Evolutionary conservation across 352 stramenopile species (phyloP).

Genomic region (Globisporangium cystogenes): DNA sequence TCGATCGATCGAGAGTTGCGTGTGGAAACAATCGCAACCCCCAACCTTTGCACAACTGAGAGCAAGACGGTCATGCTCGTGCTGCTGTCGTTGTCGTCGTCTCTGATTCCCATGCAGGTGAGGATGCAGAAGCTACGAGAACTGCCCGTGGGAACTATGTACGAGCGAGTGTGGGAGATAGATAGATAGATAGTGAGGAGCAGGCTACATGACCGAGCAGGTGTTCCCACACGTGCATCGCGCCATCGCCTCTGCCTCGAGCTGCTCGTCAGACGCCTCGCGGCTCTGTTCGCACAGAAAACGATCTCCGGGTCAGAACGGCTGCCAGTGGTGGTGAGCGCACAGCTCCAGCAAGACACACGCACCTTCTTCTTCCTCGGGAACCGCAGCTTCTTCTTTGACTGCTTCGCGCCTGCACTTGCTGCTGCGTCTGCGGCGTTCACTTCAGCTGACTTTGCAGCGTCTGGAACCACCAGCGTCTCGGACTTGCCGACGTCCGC

Average conservation of each 20-base stretch:
- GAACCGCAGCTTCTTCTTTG: slow-evolving; percentile 9
- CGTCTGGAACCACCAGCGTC: slow-evolving; percentile 6
- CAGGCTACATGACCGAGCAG: slow-evolving; percentile 59
- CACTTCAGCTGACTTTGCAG: not conserved
- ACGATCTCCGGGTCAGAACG: not conserved
- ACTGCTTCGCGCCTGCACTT: not conserved
- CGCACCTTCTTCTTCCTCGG: slow-evolving; percentile 12
- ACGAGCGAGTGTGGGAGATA: too few relatives aligned
- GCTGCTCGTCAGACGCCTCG: slow-evolving; percentile 24
- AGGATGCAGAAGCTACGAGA: too few relatives aligned
- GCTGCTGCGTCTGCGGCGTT: slow-evolving; percentile 6
- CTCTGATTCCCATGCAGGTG: too few relatives aligned
- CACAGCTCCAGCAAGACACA: too few relatives aligned
- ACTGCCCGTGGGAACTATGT: too few relatives aligned
- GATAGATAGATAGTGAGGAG: slow-evolving; percentile 1
- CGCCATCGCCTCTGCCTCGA: slow-evolving; percentile 60
- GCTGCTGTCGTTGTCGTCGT: too few relatives aligned
- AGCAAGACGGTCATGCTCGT: too few relatives aligned
- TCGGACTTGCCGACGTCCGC: slow-evolving; percentile 23
- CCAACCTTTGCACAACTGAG: not conserved
- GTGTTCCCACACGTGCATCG: slow-evolving; percentile 51
- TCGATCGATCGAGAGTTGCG: not conserved
- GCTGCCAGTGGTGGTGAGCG: not conserved
- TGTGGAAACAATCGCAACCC: not conserved
- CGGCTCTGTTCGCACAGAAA: not conserved